A percentile compares a stretch with the other conserved stretches of the same genome.
Evolutionary conservation across 1,284 basidiomycete genomes (phyloP).

Genomic region (Apiotrichum akiyoshidainum): DNA sequence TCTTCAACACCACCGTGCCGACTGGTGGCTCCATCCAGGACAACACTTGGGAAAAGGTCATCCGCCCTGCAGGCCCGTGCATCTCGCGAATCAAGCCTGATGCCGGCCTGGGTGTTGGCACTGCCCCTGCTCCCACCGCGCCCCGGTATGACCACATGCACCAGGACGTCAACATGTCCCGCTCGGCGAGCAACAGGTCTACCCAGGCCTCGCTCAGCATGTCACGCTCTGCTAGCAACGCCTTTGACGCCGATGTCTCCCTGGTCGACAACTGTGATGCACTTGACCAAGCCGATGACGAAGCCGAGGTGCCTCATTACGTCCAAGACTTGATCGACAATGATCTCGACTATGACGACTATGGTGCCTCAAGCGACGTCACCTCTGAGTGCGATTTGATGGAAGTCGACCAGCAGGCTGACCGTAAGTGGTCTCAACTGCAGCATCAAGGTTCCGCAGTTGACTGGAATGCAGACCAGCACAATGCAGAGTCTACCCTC

Average conservation of each 20-base stretch:
- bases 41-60: slow-evolving; percentile 1
- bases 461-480: not conserved
- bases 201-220: not conserved
- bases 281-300: not conserved
- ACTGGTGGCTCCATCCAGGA: not conserved
- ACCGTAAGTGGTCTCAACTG: slow-evolving; percentile 1
- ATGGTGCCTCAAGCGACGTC: slow-evolving; percentile 1
- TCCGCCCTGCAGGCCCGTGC: slow-evolving; percentile 3
- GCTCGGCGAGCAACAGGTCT: slow-evolving; percentile 3
- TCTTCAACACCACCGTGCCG: not conserved
- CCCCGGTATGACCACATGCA: not conserved
- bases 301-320: slow-evolving; percentile 5
- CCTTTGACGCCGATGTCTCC: not conserved
- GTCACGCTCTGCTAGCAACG: slow-evolving; percentile 4
- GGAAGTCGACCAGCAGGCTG: slow-evolving; percentile 6
- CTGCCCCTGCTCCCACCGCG: not conserved
- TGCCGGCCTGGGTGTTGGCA: not conserved
- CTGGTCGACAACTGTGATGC: not conserved
- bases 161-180: slow-evolving; percentile 2
- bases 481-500: not conserved
- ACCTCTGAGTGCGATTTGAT: not conserved
- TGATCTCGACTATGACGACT: not conserved
- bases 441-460: not conserved
- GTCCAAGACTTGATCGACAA: slow-evolving; percentile 6
- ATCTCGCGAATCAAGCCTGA: not conserved